Conservation (phyloP, 208 protist species). For the Trypanosoma cruzi region DNA sequence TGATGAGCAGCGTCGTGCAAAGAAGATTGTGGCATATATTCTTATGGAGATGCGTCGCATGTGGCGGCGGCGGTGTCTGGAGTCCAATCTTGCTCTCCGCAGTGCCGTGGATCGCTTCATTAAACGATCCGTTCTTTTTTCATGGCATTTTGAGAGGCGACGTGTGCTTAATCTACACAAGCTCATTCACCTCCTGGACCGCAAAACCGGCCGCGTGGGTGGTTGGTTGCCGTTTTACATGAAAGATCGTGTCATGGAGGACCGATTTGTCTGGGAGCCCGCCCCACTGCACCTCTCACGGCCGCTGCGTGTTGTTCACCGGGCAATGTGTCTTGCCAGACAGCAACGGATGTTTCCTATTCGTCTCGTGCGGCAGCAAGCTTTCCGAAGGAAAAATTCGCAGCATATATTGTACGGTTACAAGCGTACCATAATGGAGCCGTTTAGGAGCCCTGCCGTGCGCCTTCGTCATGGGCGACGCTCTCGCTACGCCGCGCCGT, state of each 20-base stretch:
- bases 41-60: constrained; percentile 71
- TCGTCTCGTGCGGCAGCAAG: constrained; percentile 47
- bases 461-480: constrained; percentile 47
- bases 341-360: constrained; percentile 63
- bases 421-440: constrained; percentile 24
- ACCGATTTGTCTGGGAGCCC: constrained; percentile 25
- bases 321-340: constrained; percentile 69
- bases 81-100: constrained; percentile 43
- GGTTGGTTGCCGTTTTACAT: constrained; percentile 81
- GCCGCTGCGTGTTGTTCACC: constrained; percentile 34
- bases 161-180: constrained; percentile 77
- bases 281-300: constrained; percentile 23
- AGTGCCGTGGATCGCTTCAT: constrained; percentile 40
- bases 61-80: constrained; percentile 58
- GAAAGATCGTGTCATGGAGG: constrained; percentile 61
- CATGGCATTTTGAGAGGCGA: constrained; percentile 69
- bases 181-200: constrained; percentile 77
- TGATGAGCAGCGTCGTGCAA: constrained; percentile 80
- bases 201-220: constrained; percentile 47
- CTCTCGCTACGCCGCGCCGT: constrained; percentile 44
- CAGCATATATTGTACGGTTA: constrained; percentile 79
- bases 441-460: constrained; percentile 39
- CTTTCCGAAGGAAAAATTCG: constrained; percentile 5
- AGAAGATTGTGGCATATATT: constrained; percentile 69
- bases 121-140: constrained; percentile 35